phyloP scores from a whole-genome alignment of 306 rosid genomes.

The Pyrus pyrifolia region DNA sequence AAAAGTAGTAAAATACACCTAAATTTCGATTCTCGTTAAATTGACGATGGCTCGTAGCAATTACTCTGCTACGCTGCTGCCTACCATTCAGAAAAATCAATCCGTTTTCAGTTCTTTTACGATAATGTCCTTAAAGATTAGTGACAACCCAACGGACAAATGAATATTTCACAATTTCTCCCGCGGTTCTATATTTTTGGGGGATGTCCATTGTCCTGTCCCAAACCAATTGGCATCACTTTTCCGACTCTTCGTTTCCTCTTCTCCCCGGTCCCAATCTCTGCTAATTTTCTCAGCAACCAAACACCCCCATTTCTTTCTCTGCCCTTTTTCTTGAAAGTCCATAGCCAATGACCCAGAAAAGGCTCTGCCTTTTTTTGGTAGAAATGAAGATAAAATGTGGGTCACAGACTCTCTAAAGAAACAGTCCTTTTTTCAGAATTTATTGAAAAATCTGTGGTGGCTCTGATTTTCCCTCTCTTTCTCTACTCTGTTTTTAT shows the following conservation, averaged over 20 bases:
- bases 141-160: too few relatives aligned
- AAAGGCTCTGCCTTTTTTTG: background rate
- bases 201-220: background rate
- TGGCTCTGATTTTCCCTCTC: too few relatives aligned
- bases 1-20: background rate
- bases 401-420: background rate
- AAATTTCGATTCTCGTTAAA: background rate
- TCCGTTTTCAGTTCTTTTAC: too few relatives aligned
- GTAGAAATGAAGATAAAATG: background rate
- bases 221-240: background rate
- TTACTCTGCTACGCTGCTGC: background rate
- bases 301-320: slow-evolving; percentile 1
- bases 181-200: background rate
- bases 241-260: background rate
- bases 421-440: background rate
- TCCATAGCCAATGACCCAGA: background rate
- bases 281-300: background rate
- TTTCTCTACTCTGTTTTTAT: background rate
- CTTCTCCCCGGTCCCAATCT: background rate
- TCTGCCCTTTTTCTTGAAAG: background rate
- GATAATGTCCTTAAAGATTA: too few relatives aligned
- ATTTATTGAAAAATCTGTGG: background rate
- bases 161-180: background rate
- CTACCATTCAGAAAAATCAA: background rate
- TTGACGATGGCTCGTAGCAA: background rate